Evolutionary conservation across 805 yeast genomes (phyloP).

Genomic region (Yamadazyma phyllophila): DNA sequence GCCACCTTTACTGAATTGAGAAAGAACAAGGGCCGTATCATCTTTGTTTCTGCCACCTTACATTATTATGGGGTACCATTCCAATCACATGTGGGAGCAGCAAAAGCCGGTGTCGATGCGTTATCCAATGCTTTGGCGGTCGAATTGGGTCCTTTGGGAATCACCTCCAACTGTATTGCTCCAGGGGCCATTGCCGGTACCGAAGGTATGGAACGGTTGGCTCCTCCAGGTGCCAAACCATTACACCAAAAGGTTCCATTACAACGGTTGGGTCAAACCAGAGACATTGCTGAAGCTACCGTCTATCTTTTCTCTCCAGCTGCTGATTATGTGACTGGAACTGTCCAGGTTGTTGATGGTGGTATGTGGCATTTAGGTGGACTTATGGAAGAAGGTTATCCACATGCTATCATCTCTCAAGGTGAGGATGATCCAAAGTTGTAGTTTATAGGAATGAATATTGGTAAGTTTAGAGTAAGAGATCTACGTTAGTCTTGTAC

Average conservation of each 20-base stretch:
- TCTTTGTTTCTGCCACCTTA: slow-evolving; percentile 85
- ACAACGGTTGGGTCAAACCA: slow-evolving; percentile 65
- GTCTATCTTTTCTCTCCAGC: slow-evolving; percentile 83
- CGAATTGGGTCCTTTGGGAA: slow-evolving; percentile 87
- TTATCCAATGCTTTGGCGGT: slow-evolving; percentile 80
- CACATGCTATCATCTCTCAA: slow-evolving; percentile 26
- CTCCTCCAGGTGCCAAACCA: slow-evolving; percentile 38
- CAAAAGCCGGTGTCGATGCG: slow-evolving; percentile 94
- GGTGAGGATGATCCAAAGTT: slow-evolving; percentile 27
- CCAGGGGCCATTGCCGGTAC: slow-evolving; percentile 90
- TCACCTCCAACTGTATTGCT: slow-evolving; percentile 80
- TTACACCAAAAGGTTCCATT: slow-evolving; percentile 54
- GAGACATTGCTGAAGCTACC: slow-evolving; percentile 86
- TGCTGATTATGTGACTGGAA: slow-evolving; percentile 73
- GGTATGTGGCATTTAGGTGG: slow-evolving; percentile 81
- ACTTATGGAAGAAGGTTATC: slow-evolving; percentile 33
- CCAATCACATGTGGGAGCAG: slow-evolving; percentile 90
- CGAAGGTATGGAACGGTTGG: slow-evolving; percentile 75
- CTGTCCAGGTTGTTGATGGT: slow-evolving; percentile 82
- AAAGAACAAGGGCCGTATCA: slow-evolving; percentile 63
- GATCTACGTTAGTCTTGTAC: too few species aligned
- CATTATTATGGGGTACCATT: slow-evolving; percentile 88
- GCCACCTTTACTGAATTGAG: slow-evolving; percentile 69
- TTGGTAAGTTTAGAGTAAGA: too few species aligned
- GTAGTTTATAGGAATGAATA: slow-evolving; percentile 7